Evolutionary conservation across 306 rosid species (phyloP).

Genomic region (Herpetospermum pedunculosum): DNA sequence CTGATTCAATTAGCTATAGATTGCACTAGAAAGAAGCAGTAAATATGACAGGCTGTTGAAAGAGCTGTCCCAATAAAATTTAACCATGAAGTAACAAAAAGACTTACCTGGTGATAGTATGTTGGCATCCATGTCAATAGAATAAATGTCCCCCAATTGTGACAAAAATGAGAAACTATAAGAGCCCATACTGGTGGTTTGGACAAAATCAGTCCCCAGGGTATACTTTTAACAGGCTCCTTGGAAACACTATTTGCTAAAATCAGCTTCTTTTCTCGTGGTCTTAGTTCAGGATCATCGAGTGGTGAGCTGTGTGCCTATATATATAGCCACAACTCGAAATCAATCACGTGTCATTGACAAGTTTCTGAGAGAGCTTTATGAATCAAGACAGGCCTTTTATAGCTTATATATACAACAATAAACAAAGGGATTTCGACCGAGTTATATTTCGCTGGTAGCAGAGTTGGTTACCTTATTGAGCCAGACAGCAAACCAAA

Average conservation of each 20-base stretch:
- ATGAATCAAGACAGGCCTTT: background rate
- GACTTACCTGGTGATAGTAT: constrained; percentile 85
- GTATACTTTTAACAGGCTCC: constrained; percentile 81
- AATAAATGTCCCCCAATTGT: constrained; percentile 99
- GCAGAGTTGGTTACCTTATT: constrained; percentile 43
- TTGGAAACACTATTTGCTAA: constrained; percentile 38
- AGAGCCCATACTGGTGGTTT: constrained; percentile 96
- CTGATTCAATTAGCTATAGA: background rate
- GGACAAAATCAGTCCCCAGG: constrained; percentile 83
- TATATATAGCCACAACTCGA: constrained; percentile 11
- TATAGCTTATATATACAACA: background rate
- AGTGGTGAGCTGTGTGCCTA: constrained; percentile 93
- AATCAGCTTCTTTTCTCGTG: constrained; percentile 76
- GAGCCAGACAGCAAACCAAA: constrained; percentile 75
- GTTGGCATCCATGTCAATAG: constrained; percentile 99
- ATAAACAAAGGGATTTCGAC: background rate
- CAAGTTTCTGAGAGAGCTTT: constrained; percentile 1
- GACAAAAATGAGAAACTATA: constrained; percentile 89
- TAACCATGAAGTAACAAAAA: background rate
- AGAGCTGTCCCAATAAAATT: background rate
- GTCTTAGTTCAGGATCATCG: constrained; percentile 79
- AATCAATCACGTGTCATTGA: constrained; percentile 4
- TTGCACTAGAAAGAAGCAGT: background rate
- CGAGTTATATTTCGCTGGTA: background rate
- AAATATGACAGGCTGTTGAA: background rate